Conservation (phyloP, 176 grass and related monocot genomes). For the Phoenix roebelenii region DNA sequence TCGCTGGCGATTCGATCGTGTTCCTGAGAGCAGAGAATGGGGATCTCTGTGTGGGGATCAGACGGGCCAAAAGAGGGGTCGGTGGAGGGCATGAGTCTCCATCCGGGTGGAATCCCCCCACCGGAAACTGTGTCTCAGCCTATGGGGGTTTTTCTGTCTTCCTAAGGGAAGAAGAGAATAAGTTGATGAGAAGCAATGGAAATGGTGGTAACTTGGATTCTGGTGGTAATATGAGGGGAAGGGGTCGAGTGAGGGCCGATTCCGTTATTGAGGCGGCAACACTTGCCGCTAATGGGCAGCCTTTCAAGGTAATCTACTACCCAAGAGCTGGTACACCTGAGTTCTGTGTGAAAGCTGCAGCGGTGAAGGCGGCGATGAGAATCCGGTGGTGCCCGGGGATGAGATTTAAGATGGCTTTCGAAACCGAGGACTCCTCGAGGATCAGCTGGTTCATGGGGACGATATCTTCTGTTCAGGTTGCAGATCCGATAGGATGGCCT, state of each 20-base stretch:
- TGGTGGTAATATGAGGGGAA: background rate
- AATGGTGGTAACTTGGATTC: conserved; percentile 13
- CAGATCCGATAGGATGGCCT: conserved; percentile 15
- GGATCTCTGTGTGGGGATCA: conserved; percentile 89
- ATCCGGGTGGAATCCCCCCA: conserved; percentile 15
- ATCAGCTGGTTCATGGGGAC: conserved; percentile 22
- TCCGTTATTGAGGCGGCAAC: conserved; percentile 16
- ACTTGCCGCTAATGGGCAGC: conserved; percentile 11
- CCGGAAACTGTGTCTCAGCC: conserved; percentile 1
- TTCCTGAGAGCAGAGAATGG: conserved; percentile 83
- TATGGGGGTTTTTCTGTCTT: conserved; percentile 65
- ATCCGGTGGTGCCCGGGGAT: conserved; percentile 14
- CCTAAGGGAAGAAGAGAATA: conserved; percentile 50
- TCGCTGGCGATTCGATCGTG: conserved; percentile 99
- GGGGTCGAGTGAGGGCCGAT: background rate
- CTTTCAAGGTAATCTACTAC: conserved; percentile 15
- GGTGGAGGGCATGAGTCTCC: conserved; percentile 27
- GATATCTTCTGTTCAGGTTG: conserved; percentile 16
- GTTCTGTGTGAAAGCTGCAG: conserved; percentile 15
- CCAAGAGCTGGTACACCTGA: conserved; percentile 14
- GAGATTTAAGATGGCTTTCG: conserved; percentile 22
- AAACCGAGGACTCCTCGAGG: conserved; percentile 16
- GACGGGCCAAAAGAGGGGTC: conserved; percentile 73
- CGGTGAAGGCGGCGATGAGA: conserved; percentile 16
- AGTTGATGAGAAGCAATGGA: conserved; percentile 17